These are phyloP conservation scores for Auriscalpium orientale DNA, from an alignment of 768 basidiomycete genomes.

Conservation along the genomic window DNA sequence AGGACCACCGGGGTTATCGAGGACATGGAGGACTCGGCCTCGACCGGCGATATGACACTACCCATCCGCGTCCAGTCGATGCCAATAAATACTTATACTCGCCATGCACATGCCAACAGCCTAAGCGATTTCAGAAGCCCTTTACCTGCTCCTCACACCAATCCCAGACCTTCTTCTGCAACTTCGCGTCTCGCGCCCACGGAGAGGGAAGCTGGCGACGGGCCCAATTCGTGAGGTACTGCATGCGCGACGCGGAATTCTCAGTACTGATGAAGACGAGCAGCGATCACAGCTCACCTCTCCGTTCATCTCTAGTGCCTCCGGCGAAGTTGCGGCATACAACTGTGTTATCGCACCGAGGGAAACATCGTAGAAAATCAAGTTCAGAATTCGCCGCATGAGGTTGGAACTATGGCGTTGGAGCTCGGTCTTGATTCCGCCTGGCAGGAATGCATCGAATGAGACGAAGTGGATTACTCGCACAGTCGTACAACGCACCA, in stretches of 20 bases:
- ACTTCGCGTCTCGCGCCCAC: conserved; percentile 2
- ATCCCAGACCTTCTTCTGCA: conserved; percentile 13
- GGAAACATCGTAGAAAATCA: background rate
- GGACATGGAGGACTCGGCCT: too few species aligned
- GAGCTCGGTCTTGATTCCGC: conserved; percentile 6
- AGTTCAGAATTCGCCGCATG: background rate
- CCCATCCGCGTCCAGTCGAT: too few species aligned
- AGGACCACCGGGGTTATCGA: too few species aligned
- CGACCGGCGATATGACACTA: too few species aligned
- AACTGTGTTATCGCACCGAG: conserved; percentile 24
- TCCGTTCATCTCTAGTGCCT: conserved; percentile 20
- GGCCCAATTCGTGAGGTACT: background rate
- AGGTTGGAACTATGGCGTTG: background rate
- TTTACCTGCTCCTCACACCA: conserved; percentile 18
- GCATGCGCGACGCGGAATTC: background rate
- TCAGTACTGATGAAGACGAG: background rate
- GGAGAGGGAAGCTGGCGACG: background rate
- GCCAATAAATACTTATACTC: too few species aligned
- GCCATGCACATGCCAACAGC: too few species aligned
- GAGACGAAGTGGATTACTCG: background rate
- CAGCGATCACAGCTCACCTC: conserved; percentile 13
- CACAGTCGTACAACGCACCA: conserved; percentile 3
- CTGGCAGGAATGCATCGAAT: background rate
- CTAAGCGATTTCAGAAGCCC: background rate
- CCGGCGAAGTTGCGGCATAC: conserved; percentile 23